Conservation (phyloP, 2,329 filamentous ascomycete genomes). For the Magnaporthiopsis rhizophila region DNA sequence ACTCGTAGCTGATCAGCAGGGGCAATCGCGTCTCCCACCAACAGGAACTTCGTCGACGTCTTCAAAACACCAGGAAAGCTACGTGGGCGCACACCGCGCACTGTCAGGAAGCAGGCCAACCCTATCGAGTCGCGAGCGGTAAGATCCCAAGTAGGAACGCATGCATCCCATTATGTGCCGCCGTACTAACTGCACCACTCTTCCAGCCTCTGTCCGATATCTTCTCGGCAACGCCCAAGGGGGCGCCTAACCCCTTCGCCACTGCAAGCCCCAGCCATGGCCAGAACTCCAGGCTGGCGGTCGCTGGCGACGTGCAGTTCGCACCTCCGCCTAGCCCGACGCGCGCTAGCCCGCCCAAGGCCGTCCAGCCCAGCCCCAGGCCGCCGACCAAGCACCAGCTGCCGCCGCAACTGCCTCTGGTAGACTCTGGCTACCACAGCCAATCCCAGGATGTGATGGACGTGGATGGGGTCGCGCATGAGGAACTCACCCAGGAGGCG, state of each 20-base stretch:
- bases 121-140: conserved; percentile 55
- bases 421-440: conserved; percentile 67
- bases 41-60: conserved; percentile 83
- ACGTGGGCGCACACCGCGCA: conserved; percentile 72
- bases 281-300: conserved; percentile 50
- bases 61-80: conserved; percentile 89
- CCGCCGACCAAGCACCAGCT: conserved; percentile 21
- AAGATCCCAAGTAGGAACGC: conserved; percentile 24
- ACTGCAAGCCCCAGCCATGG: conserved; percentile 38
- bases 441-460: conserved; percentile 47
- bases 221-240: conserved; percentile 47
- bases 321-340: conserved; percentile 22
- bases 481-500: conserved; percentile 12
- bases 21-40: not conserved
- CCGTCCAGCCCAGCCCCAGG: conserved; percentile 24
- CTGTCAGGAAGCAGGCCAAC: conserved; percentile 49
- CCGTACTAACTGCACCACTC: conserved; percentile 18
- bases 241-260: conserved; percentile 45
- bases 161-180: too few relatives aligned
- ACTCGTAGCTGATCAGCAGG: not conserved
- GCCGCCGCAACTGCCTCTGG: conserved; percentile 23
- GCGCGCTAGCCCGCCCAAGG: conserved; percentile 24
- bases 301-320: conserved; percentile 42
- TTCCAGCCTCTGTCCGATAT: conserved; percentile 51
- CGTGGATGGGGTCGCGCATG: conserved; percentile 20